These are phyloP conservation scores for Arbutus unedo DNA, from an alignment of 148 eudicot species.

Conservation along the genomic window DNA sequence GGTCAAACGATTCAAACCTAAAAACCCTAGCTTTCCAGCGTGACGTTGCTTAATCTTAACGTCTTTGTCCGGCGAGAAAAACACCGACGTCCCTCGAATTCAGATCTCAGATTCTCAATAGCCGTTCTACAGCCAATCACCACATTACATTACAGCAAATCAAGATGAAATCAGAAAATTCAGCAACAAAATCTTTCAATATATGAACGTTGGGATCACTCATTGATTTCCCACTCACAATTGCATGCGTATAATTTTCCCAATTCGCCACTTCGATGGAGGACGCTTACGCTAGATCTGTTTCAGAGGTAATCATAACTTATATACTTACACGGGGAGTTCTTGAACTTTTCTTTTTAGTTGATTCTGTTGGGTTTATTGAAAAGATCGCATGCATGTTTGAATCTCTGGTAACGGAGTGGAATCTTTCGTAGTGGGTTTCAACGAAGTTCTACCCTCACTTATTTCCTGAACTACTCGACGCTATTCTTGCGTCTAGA, in stretches of 20 bases:
- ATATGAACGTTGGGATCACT: background rate
- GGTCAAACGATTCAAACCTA: too few relatives aligned
- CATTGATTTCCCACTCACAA: background rate
- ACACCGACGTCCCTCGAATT: background rate
- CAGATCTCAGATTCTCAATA: background rate
- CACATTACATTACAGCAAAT: background rate
- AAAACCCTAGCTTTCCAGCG: background rate
- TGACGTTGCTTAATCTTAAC: background rate
- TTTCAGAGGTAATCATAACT: conserved; percentile 46
- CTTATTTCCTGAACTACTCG: background rate
- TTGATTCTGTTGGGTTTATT: background rate
- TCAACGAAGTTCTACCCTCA: background rate
- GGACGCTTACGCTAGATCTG: conserved; percentile 88
- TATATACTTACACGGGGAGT: too few relatives aligned
- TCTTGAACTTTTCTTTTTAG: background rate
- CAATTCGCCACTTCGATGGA: conserved; percentile 44
- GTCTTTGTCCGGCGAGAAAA: background rate
- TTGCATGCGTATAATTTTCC: background rate
- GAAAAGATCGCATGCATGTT: background rate
- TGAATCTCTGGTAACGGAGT: background rate
- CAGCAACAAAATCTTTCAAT: background rate
- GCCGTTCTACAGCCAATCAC: background rate
- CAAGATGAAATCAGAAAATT: background rate
- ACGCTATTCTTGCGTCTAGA: background rate
- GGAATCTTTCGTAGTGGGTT: background rate